A percentile compares a stretch with the other conserved stretches of the same genome.
phyloP scores from a whole-genome alignment of 352 stramenopile species.

The Globisporangium recalcitrans region DNA sequence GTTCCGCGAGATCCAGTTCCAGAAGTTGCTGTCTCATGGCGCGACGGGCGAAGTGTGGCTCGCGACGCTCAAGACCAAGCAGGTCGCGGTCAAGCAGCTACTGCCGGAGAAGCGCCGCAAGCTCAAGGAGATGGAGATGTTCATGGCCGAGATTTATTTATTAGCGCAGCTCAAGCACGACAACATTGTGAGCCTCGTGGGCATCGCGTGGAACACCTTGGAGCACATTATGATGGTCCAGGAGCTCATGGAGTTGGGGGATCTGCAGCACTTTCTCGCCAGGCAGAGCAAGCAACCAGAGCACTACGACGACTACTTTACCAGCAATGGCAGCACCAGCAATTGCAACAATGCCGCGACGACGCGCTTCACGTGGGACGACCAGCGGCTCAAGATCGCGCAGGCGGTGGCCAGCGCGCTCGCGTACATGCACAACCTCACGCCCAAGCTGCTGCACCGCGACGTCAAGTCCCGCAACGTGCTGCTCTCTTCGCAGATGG shows the following conservation, averaged over 20 bases:
- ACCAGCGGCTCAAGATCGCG: constrained; percentile 52
- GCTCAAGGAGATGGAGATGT: constrained; percentile 64
- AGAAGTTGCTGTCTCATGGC: constrained; percentile 43
- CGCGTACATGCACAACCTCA: constrained; percentile 59
- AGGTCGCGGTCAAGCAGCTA: constrained; percentile 71
- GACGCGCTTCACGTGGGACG: constrained; percentile 39
- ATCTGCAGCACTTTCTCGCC: constrained; percentile 54
- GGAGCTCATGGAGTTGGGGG: constrained; percentile 66
- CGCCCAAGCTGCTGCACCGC: constrained; percentile 15
- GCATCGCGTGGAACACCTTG: constrained; percentile 70
- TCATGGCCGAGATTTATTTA: constrained; percentile 73
- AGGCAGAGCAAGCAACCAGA: constrained; percentile 16
- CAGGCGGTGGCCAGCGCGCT: constrained; percentile 57
- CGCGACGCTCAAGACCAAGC: constrained; percentile 35
- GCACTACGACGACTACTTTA: neutral
- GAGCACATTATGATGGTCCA: constrained; percentile 69
- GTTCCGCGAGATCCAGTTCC: constrained; percentile 49
- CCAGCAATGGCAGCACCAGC: neutral
- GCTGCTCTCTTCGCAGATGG: constrained; percentile 10
- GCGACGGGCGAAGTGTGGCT: constrained; percentile 70
- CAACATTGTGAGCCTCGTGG: constrained; percentile 54
- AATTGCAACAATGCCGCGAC: neutral
- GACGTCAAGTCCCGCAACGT: constrained; percentile 18
- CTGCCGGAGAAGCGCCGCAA: constrained; percentile 41
- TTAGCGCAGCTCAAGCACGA: constrained; percentile 62